phyloP scores from a whole-genome alignment of 306 rosid species.

The Trifolium pratense region DNA sequence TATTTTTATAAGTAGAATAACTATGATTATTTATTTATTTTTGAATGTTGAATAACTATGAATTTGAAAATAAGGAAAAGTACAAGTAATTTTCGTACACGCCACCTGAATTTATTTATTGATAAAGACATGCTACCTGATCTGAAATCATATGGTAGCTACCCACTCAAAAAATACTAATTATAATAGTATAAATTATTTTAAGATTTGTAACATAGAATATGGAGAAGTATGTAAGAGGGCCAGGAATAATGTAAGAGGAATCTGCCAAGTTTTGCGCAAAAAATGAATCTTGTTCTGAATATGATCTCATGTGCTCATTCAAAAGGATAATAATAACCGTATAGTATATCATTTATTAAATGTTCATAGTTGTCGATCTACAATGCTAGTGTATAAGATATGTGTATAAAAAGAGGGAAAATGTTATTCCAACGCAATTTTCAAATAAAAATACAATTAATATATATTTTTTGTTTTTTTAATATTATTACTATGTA shows the following conservation, averaged over 20 bases:
- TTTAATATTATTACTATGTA: too few species aligned
- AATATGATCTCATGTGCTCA: constrained; percentile 52
- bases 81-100: background rate
- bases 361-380: background rate
- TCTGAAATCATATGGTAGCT: background rate
- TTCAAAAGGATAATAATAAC: constrained; percentile 26
- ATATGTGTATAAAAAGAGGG: too few species aligned
- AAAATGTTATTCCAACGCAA: too few species aligned
- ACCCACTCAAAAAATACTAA: background rate
- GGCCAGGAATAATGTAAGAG: constrained; percentile 74
- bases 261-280: constrained; percentile 77
- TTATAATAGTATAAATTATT: background rate
- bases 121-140: background rate
- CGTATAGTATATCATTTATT: constrained; percentile 8
- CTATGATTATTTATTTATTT: too few species aligned
- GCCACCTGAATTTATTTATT: background rate
- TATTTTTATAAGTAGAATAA: too few species aligned
- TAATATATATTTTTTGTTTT: too few species aligned
- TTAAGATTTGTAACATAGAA: too few species aligned
- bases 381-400: too few species aligned
- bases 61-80: background rate
- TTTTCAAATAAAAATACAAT: too few species aligned
- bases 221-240: constrained; percentile 51
- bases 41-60: too few species aligned
- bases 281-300: constrained; percentile 61